These are phyloP conservation scores for Penicillium odoratum DNA, from an alignment of 495 filamentous ascomycete species.

Conservation along the genomic window DNA sequence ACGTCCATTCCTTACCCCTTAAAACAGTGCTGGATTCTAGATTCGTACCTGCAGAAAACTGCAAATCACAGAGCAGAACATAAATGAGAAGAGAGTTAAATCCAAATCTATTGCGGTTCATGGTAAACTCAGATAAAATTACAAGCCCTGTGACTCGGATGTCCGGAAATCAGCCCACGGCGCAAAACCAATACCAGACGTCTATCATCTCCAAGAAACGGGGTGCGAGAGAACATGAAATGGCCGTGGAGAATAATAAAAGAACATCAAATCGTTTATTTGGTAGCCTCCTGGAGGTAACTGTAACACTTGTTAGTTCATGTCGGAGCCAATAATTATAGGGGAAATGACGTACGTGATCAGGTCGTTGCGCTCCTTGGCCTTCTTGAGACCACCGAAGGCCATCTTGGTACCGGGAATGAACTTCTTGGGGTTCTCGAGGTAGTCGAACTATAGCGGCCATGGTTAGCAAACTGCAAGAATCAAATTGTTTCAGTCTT, in stretches of 20 bases:
- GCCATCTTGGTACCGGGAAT: slow-evolving; percentile 99
- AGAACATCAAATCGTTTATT: slow-evolving; percentile 47
- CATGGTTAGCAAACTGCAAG: slow-evolving; percentile 14
- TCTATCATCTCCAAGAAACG: slow-evolving; percentile 27
- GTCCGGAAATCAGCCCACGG: slow-evolving; percentile 30
- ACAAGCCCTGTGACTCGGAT: slow-evolving; percentile 39
- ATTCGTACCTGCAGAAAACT: slow-evolving; percentile 17
- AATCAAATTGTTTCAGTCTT: neutral
- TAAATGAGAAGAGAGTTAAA: slow-evolving; percentile 14
- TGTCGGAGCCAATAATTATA: slow-evolving; percentile 1
- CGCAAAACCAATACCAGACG: slow-evolving; percentile 26
- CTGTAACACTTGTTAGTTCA: slow-evolving; percentile 33
- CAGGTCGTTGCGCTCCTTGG: slow-evolving; percentile 98
- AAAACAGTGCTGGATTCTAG: neutral
- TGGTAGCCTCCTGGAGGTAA: slow-evolving; percentile 64
- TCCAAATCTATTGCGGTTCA: slow-evolving; percentile 33
- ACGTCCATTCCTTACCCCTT: neutral
- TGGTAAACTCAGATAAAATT: slow-evolving; percentile 39
- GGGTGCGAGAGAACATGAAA: slow-evolving; percentile 26
- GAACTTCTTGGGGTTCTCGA: slow-evolving; percentile 94
- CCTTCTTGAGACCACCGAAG: slow-evolving; percentile 99
- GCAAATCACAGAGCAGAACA: neutral
- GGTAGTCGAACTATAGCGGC: slow-evolving; percentile 68
- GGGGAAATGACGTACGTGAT: slow-evolving; percentile 73
- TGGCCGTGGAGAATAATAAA: slow-evolving; percentile 17